A percentile compares a stretch with the other conserved stretches of the same genome.
phyloP scores from a whole-genome alignment of 2,329 filamentous ascomycete species.

The Alternaria triticina region DNA sequence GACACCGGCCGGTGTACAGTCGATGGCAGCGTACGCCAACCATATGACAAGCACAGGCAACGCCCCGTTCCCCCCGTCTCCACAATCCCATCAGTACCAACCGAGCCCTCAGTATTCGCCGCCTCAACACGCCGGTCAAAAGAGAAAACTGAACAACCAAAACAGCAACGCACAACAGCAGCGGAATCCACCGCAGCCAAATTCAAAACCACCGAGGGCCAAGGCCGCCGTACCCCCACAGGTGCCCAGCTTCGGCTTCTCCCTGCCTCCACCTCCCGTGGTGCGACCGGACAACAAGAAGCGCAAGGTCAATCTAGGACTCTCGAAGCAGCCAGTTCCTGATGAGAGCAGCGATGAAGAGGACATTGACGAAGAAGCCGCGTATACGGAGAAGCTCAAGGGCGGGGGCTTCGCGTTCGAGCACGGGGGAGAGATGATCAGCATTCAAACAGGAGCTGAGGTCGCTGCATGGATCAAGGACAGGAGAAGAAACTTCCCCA shows the following conservation, averaged over 20 bases:
- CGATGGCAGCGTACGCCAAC: slow-evolving; percentile 34
- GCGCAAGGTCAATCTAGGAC: slow-evolving; percentile 72
- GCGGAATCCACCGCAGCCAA: slow-evolving; percentile 16
- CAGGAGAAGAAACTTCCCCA: slow-evolving; percentile 80
- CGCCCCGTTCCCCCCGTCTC: slow-evolving; percentile 3
- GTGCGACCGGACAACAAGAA: slow-evolving; percentile 64
- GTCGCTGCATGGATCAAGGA: slow-evolving; percentile 82
- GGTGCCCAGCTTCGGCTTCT: slow-evolving; percentile 47
- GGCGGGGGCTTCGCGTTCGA: slow-evolving; percentile 64
- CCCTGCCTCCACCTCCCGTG: slow-evolving; percentile 27
- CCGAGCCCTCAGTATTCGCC: slow-evolving; percentile 18
- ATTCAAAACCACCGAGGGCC: slow-evolving; percentile 39
- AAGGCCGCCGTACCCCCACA: slow-evolving; percentile 44
- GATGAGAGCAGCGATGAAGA: slow-evolving; percentile 63
- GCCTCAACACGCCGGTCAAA: slow-evolving; percentile 32
- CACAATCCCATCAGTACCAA: slow-evolving; percentile 11
- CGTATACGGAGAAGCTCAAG: slow-evolving; percentile 48
- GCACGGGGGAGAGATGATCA: slow-evolving; percentile 62
- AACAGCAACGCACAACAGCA: slow-evolving; percentile 14
- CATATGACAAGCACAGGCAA: slow-evolving; percentile 21
- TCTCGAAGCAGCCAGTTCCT: slow-evolving; percentile 67
- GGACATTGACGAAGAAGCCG: slow-evolving; percentile 73
- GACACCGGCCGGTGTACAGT: slow-evolving; percentile 37
- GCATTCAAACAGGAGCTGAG: slow-evolving; percentile 66
- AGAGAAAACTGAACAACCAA: slow-evolving; percentile 36